Percentiles rank a stretch among this genome's conserved stretches.
phyloP scores from a whole-genome alignment of 768 basidiomycete species.

The Solioccasus polychromus region DNA sequence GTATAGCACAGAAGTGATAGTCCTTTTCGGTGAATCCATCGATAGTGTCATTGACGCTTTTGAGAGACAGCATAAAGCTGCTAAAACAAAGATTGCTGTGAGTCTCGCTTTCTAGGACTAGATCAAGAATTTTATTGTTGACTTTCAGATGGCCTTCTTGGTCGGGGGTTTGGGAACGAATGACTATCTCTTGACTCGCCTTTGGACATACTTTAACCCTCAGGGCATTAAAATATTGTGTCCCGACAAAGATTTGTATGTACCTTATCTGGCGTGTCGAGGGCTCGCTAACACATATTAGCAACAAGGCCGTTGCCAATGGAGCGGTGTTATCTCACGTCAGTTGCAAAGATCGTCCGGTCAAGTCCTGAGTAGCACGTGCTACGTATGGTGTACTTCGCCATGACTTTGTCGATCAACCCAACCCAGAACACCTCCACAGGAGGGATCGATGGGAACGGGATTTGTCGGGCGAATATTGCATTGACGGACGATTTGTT shows the following conservation, averaged over 20 bases:
- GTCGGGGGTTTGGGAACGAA: slow-evolving; percentile 10
- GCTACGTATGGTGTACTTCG: slow-evolving; percentile 7
- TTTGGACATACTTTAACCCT: slow-evolving; percentile 8
- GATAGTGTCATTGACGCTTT: slow-evolving; percentile 11
- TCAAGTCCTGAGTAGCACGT: slow-evolving; percentile 4
- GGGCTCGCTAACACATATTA: neutral
- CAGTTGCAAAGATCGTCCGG: neutral
- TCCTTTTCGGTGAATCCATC: slow-evolving; percentile 7
- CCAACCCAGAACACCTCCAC: slow-evolving; percentile 3
- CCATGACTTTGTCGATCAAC: neutral
- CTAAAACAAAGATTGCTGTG: neutral
- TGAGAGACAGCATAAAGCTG: slow-evolving; percentile 6
- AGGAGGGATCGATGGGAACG: slow-evolving; percentile 11
- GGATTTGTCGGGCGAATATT: slow-evolving; percentile 4
- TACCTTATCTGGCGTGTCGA: neutral
- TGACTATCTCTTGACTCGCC: slow-evolving; percentile 4
- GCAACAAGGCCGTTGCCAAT: slow-evolving; percentile 10
- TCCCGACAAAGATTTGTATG: slow-evolving; percentile 9
- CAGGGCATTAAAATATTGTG: slow-evolving; percentile 3
- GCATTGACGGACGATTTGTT: slow-evolving; percentile 14
- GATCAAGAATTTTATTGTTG: neutral
- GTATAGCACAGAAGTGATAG: slow-evolving; percentile 5
- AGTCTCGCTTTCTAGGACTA: neutral
- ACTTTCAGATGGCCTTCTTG: slow-evolving; percentile 11
- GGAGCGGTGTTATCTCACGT: slow-evolving; percentile 7